Evolutionary conservation across 73 alveolate genomes (phyloP).

Genomic region (Paraurostyla sp.): DNA sequence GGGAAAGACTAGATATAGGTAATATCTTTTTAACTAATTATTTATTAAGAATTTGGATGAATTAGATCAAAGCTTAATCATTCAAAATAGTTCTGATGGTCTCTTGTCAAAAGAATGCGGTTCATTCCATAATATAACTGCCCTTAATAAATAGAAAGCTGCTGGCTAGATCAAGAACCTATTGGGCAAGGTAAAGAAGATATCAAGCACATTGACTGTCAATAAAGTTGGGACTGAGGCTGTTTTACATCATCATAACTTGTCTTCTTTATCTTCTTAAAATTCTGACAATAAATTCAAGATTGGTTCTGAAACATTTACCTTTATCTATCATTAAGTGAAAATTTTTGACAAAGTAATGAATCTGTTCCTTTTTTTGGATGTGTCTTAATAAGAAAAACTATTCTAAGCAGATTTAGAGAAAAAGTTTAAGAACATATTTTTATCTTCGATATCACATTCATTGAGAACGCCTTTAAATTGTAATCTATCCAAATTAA

Average conservation of each 20-base stretch:
- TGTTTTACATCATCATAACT: too few species aligned
- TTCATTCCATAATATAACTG: neutral
- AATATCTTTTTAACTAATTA: neutral
- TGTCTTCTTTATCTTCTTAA: too few species aligned
- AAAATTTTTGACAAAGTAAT: neutral
- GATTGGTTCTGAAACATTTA: conserved; percentile 15
- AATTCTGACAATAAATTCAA: neutral
- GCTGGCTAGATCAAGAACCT: neutral
- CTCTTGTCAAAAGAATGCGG: neutral
- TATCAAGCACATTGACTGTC: neutral
- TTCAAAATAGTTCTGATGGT: too few species aligned
- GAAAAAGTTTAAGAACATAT: conserved; percentile 31
- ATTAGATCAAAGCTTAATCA: neutral
- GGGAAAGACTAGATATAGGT: conserved; percentile 33
- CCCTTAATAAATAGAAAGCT: neutral
- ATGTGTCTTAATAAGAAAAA: conserved; percentile 22
- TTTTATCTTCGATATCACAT: conserved; percentile 11
- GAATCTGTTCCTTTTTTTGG: neutral
- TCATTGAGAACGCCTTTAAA: conserved; percentile 50
- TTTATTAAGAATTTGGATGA: conserved; percentile 21
- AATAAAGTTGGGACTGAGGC: too few species aligned
- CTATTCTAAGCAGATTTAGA: neutral
- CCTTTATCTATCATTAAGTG: conserved; percentile 6
- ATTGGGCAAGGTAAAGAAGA: conserved; percentile 13
- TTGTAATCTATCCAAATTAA: neutral